phyloP scores from a whole-genome alignment of 371 early-diverging fungal species.

The Rhizopus delemar region DNA sequence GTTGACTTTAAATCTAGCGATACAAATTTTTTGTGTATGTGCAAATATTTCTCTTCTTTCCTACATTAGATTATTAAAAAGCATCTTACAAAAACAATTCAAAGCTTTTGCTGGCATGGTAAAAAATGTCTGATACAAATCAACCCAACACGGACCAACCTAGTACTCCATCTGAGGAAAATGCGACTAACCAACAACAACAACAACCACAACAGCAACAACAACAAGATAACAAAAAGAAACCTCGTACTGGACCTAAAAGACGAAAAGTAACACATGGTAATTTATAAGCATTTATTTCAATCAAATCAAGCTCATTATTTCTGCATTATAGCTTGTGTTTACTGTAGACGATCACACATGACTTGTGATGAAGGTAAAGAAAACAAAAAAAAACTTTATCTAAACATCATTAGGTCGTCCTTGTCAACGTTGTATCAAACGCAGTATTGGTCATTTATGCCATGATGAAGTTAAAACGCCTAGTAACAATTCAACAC shows the following conservation, averaged over 20 bases:
- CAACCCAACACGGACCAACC: constrained; percentile 12
- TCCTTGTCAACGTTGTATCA: constrained; percentile 89
- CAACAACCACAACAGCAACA: constrained; percentile 17
- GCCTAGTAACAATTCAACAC: not conserved
- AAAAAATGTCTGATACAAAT: constrained; percentile 20
- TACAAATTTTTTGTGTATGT: too few species aligned
- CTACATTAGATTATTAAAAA: too few species aligned
- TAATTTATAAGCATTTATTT: constrained; percentile 16
- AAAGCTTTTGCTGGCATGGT: not conserved
- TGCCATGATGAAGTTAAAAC: constrained; percentile 64
- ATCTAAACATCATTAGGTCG: constrained; percentile 49
- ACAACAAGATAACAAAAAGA: constrained; percentile 49
- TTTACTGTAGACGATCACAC: constrained; percentile 82
- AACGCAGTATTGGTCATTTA: constrained; percentile 82
- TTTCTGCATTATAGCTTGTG: constrained; percentile 57
- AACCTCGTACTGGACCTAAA: constrained; percentile 68
- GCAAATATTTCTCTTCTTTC: too few species aligned
- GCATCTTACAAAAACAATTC: too few species aligned
- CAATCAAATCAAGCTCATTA: not conserved
- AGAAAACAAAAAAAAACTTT: not conserved
- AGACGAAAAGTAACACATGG: constrained; percentile 76
- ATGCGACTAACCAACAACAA: constrained; percentile 18
- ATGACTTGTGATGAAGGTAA: constrained; percentile 83
- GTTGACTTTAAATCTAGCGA: too few species aligned
- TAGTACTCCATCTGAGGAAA: constrained; percentile 22